These are phyloP conservation scores for Hirschfeldia incana DNA, from an alignment of 345 rosid genomes.

Conservation along the genomic window DNA sequence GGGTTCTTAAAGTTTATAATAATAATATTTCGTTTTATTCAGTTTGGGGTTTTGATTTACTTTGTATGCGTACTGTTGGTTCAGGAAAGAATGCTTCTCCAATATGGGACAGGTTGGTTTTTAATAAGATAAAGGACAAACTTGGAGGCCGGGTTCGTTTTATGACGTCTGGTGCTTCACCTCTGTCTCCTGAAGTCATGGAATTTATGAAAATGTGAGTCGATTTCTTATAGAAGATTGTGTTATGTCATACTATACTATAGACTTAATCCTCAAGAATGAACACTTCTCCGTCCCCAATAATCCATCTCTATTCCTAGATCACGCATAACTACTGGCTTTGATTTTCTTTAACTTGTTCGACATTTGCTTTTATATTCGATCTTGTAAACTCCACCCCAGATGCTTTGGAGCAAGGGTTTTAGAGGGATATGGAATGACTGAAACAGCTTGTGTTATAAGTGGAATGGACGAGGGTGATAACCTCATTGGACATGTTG, in stretches of 20 bases:
- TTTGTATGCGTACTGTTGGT: constrained; percentile 19
- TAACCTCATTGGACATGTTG: constrained; percentile 81
- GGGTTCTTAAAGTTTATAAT: constrained; percentile 9
- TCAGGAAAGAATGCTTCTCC: constrained; percentile 92
- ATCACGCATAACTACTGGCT: neutral
- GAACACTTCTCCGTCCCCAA: constrained; percentile 8
- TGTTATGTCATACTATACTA: neutral
- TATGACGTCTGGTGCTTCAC: constrained; percentile 90
- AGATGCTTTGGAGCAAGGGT: constrained; percentile 82
- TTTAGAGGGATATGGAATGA: constrained; percentile 46
- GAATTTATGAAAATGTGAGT: constrained; percentile 89
- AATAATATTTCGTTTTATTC: neutral
- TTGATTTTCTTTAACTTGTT: constrained; percentile 12
- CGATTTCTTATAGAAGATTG: constrained; percentile 7
- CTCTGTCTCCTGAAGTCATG: constrained; percentile 94
- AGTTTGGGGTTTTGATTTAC: constrained; percentile 11
- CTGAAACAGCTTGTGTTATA: constrained; percentile 46
- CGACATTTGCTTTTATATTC: neutral
- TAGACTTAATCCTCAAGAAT: constrained; percentile 5
- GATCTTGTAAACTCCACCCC: constrained; percentile 25
- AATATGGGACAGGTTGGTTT: constrained; percentile 96
- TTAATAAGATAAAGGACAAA: constrained; percentile 84
- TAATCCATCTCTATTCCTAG: constrained; percentile 8
- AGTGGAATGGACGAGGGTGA: constrained; percentile 42
- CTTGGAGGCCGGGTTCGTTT: constrained; percentile 94